Base-by-base conservation (phyloP, 2,329 filamentous ascomycete species). In the Fusarium lateritium region DNA sequence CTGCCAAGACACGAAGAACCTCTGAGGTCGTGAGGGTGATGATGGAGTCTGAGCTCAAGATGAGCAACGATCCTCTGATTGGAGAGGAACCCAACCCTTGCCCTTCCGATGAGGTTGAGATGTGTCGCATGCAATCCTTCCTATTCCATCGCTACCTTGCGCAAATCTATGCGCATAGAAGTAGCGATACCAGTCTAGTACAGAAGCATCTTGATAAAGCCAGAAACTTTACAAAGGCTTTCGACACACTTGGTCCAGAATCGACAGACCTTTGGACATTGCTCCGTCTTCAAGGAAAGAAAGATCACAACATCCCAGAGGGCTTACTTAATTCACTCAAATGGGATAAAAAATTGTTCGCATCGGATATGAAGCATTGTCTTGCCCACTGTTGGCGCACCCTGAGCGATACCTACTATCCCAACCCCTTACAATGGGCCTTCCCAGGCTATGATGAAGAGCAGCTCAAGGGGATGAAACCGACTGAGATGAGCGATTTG, bases 211-310 rank as follows among this genome's bases (percentile, higher is more conserved):
- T 56, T 3, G 43, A 56, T 4, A 22, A 36, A 21, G 51, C 42
- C 5, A 34, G 19, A 17, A 17, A 6, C 1, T 60, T 60, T 6
- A 14, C 15, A 2, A 22, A 36, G 0, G 5, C 21, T 0, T 56
- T 46, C 9, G 42, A 28, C 10, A 3, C 5, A 15, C 11, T 33
- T 3, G 34, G 40, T 1, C 21, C 50, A 26, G 26, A 8, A 19
- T 31, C 42, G 1, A 56, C 47, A 47, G 56, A 56, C 7, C 34
- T 60, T 24, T 60, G 51, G 56, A 31, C 56, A 9, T 17, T 60
- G 15, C 3, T 46, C 3, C 11, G 2, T 11, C 33, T 56, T n/a
- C 14, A 15, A n/a, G 24, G 17, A 11, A 9, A 22, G 5, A 46
- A 31, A 4, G 5, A 42, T 6, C 7, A 4, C 2, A 1, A 17